Base-by-base conservation (phyloP, 176 grass and related monocot species). In the Chrysopogon serrulatus region DNA sequence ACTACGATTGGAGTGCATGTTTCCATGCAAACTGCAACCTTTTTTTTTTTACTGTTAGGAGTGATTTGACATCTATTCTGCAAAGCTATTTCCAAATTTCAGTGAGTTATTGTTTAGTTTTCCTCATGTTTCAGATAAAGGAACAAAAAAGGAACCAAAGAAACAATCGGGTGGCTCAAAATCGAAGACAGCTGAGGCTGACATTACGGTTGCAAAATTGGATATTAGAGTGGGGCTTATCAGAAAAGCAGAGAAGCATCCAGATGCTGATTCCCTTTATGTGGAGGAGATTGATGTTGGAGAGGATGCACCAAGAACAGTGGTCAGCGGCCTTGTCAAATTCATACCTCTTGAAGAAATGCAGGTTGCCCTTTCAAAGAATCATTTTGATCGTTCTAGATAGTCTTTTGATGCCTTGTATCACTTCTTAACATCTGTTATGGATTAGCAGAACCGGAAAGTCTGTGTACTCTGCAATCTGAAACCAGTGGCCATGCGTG, bases 271-370 rank as follows among this genome's bases (percentile, higher is more conserved):
- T 92, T 95, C 96, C 41, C 96, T 98, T 76, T 98, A 98, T 15
- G 87, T 98, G 4, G 96, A 96, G 84, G 96, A 96, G 89, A 98
- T 98, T 3, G 93, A 98, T 87, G 93, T 96, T 59, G 96, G 93
- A 76, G 96, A 98, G 74, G 91, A 85, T 31, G 89, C 85, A 78
- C 88, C 91, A 77, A 91, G 96, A 87, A 98, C 89, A 41, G 93
- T 98, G 24, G 96, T 94, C 65, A 98, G 96, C 43, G 91, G 96
- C n/a, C 96, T 98, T 71, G 93, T 98, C 21, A 98, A 90, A 79
- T 98, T 75, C 68, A 95, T 98, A 70, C 85, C 96, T 51, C 85
- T 95, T 51, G 93, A 95, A 79, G 91, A 98, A 84, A 95, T 98
- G 89, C 91, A 98, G 96, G 96, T 95, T 27, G 43, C 35, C 45